phyloP scores from a whole-genome alignment of 176 grass and related monocot genomes.

The Carex parvula region DNA sequence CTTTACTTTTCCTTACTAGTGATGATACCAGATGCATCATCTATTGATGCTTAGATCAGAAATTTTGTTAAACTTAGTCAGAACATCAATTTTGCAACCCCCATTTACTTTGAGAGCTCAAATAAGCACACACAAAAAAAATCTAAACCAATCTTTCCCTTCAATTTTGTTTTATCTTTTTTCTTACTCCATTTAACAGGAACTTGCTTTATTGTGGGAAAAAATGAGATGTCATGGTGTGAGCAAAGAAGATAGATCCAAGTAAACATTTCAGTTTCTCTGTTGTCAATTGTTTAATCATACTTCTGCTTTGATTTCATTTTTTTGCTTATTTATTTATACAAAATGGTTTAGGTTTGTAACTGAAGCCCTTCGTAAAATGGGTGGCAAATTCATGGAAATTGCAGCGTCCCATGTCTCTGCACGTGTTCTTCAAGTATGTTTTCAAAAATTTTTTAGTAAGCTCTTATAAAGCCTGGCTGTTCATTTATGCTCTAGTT shows the following conservation, averaged over 20 bases:
- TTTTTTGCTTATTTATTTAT: constrained; percentile 12
- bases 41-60: neutral
- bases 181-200: constrained; percentile 32
- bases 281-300: neutral
- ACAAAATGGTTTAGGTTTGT: constrained; percentile 52
- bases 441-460: neutral
- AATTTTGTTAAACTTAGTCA: neutral
- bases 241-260: constrained; percentile 63
- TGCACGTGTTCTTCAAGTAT: constrained; percentile 93
- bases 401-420: constrained; percentile 74
- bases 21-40: neutral
- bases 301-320: neutral
- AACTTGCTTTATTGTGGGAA: constrained; percentile 80
- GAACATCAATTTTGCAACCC: neutral
- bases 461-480: neutral
- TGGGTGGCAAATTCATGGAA: constrained; percentile 76
- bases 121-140: neutral
- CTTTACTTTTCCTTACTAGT: neutral
- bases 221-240: constrained; percentile 75
- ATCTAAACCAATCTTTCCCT: neutral
- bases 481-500: neutral
- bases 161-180: neutral
- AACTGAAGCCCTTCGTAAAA: constrained; percentile 60
- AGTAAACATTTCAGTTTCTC: constrained; percentile 37
- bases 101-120: neutral